These are phyloP conservation scores for Annulohypoxylon stygium DNA, from an alignment of 495 filamentous ascomycete genomes.

Conservation along the genomic window DNA sequence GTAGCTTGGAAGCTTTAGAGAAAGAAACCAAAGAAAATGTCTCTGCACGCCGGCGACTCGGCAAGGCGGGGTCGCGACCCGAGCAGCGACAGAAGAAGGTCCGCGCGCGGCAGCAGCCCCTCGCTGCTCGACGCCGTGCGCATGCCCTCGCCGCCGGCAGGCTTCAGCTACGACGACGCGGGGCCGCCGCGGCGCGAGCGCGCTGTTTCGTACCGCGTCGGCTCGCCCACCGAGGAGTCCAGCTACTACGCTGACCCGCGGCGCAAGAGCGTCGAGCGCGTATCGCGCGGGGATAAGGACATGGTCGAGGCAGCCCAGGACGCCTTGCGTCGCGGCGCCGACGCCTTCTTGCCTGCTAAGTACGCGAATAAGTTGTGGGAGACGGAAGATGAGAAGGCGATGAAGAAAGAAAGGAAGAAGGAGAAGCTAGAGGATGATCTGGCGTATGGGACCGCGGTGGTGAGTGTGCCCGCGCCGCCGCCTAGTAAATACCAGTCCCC, in stretches of 20 bases:
- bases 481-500: constrained; percentile 45
- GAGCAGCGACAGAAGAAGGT: constrained; percentile 54
- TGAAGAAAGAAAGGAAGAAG: constrained; percentile 47
- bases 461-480: constrained; percentile 20
- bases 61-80: constrained; percentile 69
- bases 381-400: constrained; percentile 40
- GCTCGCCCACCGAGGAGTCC: constrained; percentile 49
- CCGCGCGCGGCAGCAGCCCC: constrained; percentile 55
- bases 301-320: constrained; percentile 52
- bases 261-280: constrained; percentile 46
- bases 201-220: constrained; percentile 57
- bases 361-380: constrained; percentile 44
- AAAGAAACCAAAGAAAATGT: constrained; percentile 41
- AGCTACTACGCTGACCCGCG: constrained; percentile 49
- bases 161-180: constrained; percentile 50
- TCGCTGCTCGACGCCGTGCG: constrained; percentile 61
- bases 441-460: constrained; percentile 58
- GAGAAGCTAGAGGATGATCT: constrained; percentile 60
- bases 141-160: constrained; percentile 59
- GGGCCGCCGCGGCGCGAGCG: constrained; percentile 49
- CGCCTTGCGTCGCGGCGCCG: constrained; percentile 47
- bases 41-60: constrained; percentile 67
- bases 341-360: constrained; percentile 47
- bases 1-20: neutral
- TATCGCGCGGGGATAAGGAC: constrained; percentile 58